Evolutionary conservation across 2,329 filamentous ascomycete genomes (phyloP), one percentile per base, ranked within the genome.

Genomic region (Calonectria henricotiae): DNA sequence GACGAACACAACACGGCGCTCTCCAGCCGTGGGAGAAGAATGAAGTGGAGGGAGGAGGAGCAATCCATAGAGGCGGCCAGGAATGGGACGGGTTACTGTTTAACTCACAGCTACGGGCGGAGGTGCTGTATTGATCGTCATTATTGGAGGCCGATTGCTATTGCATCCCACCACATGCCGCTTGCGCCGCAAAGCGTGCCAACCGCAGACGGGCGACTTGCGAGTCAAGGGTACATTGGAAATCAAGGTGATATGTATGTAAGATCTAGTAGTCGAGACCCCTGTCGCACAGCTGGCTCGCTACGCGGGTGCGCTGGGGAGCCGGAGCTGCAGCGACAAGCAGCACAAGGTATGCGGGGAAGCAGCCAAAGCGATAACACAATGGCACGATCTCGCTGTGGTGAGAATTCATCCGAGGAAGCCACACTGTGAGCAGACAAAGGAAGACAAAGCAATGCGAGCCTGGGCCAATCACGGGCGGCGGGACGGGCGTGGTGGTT

Each of bases 151-250:
- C 49, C 55, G 55, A 37, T 49, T 60, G 46, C 46, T 32, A 20
- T 27, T 61, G 37, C 67, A 54, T 63, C 55, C 37, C 47, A 61
- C 51, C 35, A 63, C 51, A 55, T 46, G 27, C 46, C 58, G 37
- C 20, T 55, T 46, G 58, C 13, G 51, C 58, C 47, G 44, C 43
- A 13, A 51, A 15, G 46, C 61, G 20, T 39, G 51, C 44, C 27
- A 69, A 71, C 67, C 58, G 72, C 67, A 66, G 62, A 61, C 65
- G 70, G 17, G 27, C n/a, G 35, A 58, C 8, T 49, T 27, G 46
- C 51, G 69, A 51, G 73, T 78, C 63, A 47, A 67, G 27, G 67
- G 58, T 77, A 77, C 75, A 75, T 62, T 23, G 7, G 35, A 5
- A 4, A 46, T 32, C 61, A 44, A 44, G 66, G n/a, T 43, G 41